Conservation (phyloP, 306 rosid genomes). For the Abrus pulchellus region DNA sequence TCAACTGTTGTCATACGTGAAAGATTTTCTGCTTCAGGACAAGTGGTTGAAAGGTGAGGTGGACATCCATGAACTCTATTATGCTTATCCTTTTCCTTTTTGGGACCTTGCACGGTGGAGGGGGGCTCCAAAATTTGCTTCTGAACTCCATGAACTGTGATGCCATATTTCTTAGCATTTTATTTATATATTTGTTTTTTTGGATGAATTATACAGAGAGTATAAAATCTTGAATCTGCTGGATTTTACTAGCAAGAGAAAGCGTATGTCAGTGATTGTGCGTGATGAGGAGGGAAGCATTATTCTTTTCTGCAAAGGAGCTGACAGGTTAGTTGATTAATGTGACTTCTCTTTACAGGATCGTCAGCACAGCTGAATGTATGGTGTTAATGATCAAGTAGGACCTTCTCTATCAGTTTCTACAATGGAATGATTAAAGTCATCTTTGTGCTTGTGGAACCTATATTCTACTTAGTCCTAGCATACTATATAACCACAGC, state of each 20-base stretch:
- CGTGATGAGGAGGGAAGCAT: constrained; percentile 81
- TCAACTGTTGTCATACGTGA: constrained; percentile 76
- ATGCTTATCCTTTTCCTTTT: constrained; percentile 12
- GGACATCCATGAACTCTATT: constrained; percentile 32
- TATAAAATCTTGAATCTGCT: constrained; percentile 80
- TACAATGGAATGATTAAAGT: constrained; percentile 14
- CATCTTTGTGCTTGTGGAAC: constrained; percentile 31
- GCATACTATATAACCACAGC: constrained; percentile 24
- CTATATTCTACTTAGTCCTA: constrained; percentile 27
- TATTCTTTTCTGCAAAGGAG: constrained; percentile 94
- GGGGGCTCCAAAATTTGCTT: constrained; percentile 45
- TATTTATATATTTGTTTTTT: constrained; percentile 17
- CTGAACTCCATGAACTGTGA: constrained; percentile 30
- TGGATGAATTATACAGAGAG: constrained; percentile 72
- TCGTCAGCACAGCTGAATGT: constrained; percentile 25
- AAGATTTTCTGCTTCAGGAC: constrained; percentile 61
- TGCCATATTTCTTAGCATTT: constrained; percentile 43
- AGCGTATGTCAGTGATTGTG: constrained; percentile 93
- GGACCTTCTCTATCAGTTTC: constrained; percentile 40
- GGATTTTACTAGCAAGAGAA: constrained; percentile 96
- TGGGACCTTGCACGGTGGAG: constrained; percentile 50
- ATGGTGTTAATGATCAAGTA: constrained; percentile 33
- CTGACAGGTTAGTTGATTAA: constrained; percentile 86
- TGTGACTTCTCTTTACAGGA: constrained; percentile 36
- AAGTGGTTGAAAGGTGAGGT: constrained; percentile 79